Evolutionary conservation across 192 early-diverging fungal species (phyloP), one percentile per base, ranked within the genome.

Genomic region (Borealophlyctis nickersoniae): DNA sequence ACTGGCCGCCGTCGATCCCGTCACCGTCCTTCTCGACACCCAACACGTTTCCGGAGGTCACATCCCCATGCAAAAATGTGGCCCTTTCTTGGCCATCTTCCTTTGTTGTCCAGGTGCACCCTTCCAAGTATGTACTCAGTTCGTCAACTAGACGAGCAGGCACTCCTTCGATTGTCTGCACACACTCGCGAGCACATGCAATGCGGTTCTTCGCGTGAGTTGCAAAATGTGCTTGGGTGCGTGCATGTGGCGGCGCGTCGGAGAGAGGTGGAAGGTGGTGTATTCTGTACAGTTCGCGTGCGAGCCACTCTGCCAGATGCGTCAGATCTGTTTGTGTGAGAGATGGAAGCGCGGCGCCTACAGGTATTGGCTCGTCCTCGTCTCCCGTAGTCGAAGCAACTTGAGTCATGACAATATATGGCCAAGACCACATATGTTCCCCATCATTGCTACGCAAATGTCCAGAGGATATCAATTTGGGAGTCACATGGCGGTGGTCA

Each of bases 11-110:
- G 9, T 62, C 39, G 19, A 16, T 31, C 19, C 16, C 31, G 22
- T 24, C 52, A 30, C 9, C 54, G 3, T 14, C 60, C 27, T 0
- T 33, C 23, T n/a, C 23, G 23, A 14, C 24, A 22, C 71, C 67
- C 13, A 73, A 27, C 13, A 73, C 50, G 39, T 73, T 73, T 36
- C 67, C 67, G 24, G 67, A 28, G 14, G 53, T 58, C 61, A 73
- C 2, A 49, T 73, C 72, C 28, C 72, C 67, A 33, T 73, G 72
- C 0, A 71, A 31, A 19, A 73, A 4, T n/a, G n/a, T n/a, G n/a
- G n/a, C n/a, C n/a, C n/a, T n/a, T n/a, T n/a, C n/a, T n/a, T n/a
- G n/a, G n/a, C n/a, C n/a, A n/a, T n/a, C n/a, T n/a, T n/a, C n/a
- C n/a, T 28, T 53, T 7, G 48, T 51, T 23, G 48, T 14, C 39